Evolutionary conservation across 75 land plant genomes (phyloP).

Genomic region (Larix kaempferi): DNA sequence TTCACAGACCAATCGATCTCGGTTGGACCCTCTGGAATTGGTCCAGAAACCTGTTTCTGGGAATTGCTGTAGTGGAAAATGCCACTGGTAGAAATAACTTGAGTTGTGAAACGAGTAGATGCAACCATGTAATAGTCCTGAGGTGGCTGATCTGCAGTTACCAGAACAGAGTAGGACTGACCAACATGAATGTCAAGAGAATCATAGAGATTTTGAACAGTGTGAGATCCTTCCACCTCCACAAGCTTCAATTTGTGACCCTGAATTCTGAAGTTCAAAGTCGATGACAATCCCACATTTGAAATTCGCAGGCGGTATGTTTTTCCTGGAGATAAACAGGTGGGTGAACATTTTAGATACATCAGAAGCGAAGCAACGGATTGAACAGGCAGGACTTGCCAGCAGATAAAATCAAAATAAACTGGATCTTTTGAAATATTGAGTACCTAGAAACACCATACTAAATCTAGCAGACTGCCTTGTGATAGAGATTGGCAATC

Average conservation of each 20-base stretch:
- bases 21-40: constrained; percentile 59
- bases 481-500: too few relatives aligned
- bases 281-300: constrained; percentile 31
- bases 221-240: constrained; percentile 45
- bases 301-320: constrained; percentile 37
- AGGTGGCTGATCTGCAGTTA: constrained; percentile 29
- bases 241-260: constrained; percentile 22
- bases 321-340: constrained; percentile 18
- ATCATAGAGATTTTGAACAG: constrained; percentile 25
- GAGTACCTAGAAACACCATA: too few relatives aligned
- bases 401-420: too few relatives aligned
- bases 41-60: constrained; percentile 38
- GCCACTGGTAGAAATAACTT: constrained; percentile 30
- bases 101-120: constrained; percentile 33
- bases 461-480: too few relatives aligned
- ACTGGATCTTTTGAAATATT: too few relatives aligned
- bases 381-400: too few relatives aligned
- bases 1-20: constrained; percentile 37
- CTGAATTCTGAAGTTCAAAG: constrained; percentile 42
- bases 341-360: too few relatives aligned
- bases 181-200: constrained; percentile 54
- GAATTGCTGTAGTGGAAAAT: constrained; percentile 65
- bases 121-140: constrained; percentile 43
- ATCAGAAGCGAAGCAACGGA: too few relatives aligned
- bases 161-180: constrained; percentile 44